These are phyloP conservation scores for Seiridium cupressi DNA, from an alignment of 2,329 filamentous ascomycete genomes.

Conservation along the genomic window DNA sequence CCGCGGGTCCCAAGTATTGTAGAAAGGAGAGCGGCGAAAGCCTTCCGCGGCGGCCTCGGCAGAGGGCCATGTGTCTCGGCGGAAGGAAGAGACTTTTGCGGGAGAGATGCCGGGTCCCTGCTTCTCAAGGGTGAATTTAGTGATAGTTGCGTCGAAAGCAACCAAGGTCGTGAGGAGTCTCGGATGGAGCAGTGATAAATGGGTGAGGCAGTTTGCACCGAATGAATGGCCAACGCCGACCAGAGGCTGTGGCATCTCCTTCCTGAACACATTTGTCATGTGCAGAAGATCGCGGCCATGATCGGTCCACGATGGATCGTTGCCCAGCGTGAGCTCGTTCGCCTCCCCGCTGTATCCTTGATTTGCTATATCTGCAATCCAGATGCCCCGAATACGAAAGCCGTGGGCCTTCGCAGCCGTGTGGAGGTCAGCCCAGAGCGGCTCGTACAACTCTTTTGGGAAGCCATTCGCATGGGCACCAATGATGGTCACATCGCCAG, in stretches of 20 bases:
- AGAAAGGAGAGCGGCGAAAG: slow-evolving; percentile 73
- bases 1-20: slow-evolving; percentile 76
- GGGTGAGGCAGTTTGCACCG: slow-evolving; percentile 71
- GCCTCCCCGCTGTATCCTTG: slow-evolving; percentile 77
- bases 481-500: slow-evolving; percentile 81
- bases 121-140: slow-evolving; percentile 41
- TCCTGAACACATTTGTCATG: slow-evolving; percentile 80
- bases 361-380: slow-evolving; percentile 86
- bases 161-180: slow-evolving; percentile 74
- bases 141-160: slow-evolving; percentile 82
- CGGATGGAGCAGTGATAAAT: slow-evolving; percentile 75
- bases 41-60: slow-evolving; percentile 63
- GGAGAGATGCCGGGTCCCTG: slow-evolving; percentile 34
- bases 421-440: slow-evolving; percentile 83
- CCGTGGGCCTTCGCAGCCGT: slow-evolving; percentile 53
- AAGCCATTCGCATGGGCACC: slow-evolving; percentile 90
- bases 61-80: slow-evolving; percentile 82
- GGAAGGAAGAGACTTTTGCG: slow-evolving; percentile 63
- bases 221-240: slow-evolving; percentile 88
- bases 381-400: slow-evolving; percentile 76
- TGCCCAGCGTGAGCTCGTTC: slow-evolving; percentile 74
- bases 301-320: slow-evolving; percentile 88
- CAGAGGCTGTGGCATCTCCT: slow-evolving; percentile 76
- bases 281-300: slow-evolving; percentile 81
- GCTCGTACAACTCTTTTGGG: slow-evolving; percentile 93